Percentiles rank a stretch among this genome's conserved stretches.
phyloP scores from a whole-genome alignment of 768 basidiomycete species.

The Coprinopsis strossmayeri region DNA sequence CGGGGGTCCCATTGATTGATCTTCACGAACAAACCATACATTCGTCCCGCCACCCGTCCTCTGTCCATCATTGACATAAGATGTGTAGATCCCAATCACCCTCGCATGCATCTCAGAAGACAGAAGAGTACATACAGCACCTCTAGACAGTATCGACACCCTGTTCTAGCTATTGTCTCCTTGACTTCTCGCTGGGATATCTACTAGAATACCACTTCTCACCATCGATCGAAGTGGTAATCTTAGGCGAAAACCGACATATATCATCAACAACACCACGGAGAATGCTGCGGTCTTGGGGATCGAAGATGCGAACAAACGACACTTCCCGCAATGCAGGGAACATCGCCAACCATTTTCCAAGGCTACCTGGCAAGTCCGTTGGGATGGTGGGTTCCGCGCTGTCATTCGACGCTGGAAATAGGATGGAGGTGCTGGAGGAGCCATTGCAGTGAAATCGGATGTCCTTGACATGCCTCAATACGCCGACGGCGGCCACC shows the following conservation, averaged over 20 bases:
- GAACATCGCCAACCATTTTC: background rate
- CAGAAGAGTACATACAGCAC: too few species aligned
- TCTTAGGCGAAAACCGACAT: background rate
- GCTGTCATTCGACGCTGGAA: background rate
- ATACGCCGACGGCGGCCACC: background rate
- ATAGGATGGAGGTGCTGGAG: background rate
- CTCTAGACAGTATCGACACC: background rate
- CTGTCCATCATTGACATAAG: too few species aligned
- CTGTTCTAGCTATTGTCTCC: too few species aligned
- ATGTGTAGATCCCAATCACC: too few species aligned
- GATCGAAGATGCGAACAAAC: background rate
- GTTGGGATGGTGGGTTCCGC: background rate
- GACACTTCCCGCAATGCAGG: background rate
- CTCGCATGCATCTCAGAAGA: too few species aligned
- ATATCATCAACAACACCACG: background rate
- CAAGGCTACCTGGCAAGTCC: background rate
- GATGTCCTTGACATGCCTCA: background rate
- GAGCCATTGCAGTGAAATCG: background rate
- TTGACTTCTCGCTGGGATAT: background rate
- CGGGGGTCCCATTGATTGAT: too few species aligned
- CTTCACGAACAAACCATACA: too few species aligned
- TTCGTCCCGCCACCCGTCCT: too few species aligned
- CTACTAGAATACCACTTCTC: background rate
- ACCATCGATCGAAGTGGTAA: slow-evolving; percentile 2
- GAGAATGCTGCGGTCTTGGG: background rate